These are phyloP conservation scores for Ilex paraguariensis DNA, from an alignment of 305 asterid species.

Conservation along the genomic window DNA sequence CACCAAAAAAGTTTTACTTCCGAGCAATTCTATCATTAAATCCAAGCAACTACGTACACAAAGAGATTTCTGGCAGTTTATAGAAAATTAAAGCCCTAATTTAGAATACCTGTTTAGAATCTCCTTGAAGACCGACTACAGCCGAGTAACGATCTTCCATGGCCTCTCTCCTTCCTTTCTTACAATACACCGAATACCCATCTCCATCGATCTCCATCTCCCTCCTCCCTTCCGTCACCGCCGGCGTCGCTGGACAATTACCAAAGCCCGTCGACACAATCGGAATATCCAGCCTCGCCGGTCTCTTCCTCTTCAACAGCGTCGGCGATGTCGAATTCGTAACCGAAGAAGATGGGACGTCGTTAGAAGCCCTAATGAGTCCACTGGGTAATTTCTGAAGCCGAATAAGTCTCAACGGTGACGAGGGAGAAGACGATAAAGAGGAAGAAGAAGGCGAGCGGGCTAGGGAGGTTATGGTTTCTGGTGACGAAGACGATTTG, in stretches of 20 bases:
- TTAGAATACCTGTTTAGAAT: conserved; percentile 50
- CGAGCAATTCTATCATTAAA: neutral
- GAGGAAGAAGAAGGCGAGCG: conserved; percentile 15
- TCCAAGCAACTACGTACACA: neutral
- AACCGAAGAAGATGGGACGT: conserved; percentile 16
- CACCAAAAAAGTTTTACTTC: too few relatives aligned
- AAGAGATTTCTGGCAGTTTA: neutral
- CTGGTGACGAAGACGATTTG: conserved; percentile 36
- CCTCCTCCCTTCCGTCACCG: conserved; percentile 13
- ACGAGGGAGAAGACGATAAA: conserved; percentile 30
- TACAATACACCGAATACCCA: conserved; percentile 71
- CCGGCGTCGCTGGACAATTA: conserved; percentile 20
- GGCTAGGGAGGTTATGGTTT: neutral
- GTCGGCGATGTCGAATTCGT: conserved; percentile 31
- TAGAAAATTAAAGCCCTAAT: neutral
- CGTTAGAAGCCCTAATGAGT: conserved; percentile 31
- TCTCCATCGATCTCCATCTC: conserved; percentile 73
- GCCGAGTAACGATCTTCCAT: conserved; percentile 89
- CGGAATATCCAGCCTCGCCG: conserved; percentile 64
- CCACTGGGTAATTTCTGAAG: conserved; percentile 48
- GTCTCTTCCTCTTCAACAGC: conserved; percentile 65
- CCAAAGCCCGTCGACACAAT: conserved; percentile 20
- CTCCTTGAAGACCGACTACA: conserved; percentile 41
- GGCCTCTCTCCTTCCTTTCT: conserved; percentile 64
- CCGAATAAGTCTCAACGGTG: conserved; percentile 32